Evolutionary conservation across 2,329 filamentous ascomycete genomes (phyloP), one percentile per base, ranked within the genome.

Genomic region (Macroventuria anomochaeta): DNA sequence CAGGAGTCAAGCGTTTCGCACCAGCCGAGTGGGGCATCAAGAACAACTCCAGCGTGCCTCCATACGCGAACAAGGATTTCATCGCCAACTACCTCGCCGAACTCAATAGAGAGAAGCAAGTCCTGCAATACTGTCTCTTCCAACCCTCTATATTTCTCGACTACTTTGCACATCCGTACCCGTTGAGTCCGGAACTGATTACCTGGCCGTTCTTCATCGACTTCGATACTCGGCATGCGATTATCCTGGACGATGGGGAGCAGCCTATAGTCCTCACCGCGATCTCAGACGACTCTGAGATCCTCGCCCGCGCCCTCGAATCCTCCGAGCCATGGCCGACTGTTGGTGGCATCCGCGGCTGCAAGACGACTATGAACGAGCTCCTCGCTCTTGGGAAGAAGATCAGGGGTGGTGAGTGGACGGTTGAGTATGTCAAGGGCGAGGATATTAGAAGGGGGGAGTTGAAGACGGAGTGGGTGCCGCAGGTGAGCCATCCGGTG

Each of bases 101-200:
- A 13, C 55, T 86, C 3, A 70, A 73, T 20, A 76, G 78, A 43
- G 79, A 79, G 13, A 71, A 86, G 5, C 77, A 78, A 46, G 79
- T 77, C 0, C 70, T 86, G 15, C 81, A 86, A 53, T 86, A 86
- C 65, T 79, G 73, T 0, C 70, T 85, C 0, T 85, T 86, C 59
- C 81, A 85, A 31, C 80, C 80, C 0, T 82, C 81, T 0, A 59
- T 84, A 1, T 84, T 85, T 62, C 62, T 81, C 20, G 76, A 86
- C 64, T 85, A 85, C 69, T 73, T 85, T 28, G 81, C 80, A 1
- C 78, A 72, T 43, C 83, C 84, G 0, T 64, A 80, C 50, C 73
- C 77, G 34, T 77, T 82, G 0, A 65, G 77, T 6, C 80, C 77
- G 29, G 71, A 81, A 26, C 61, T 85, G 3, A 46, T 62, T 26